Percentiles rank a stretch among this genome's conserved stretches.
phyloP scores from a whole-genome alignment of 1,139 yeast species.

The Fermentozyma sake region DNA sequence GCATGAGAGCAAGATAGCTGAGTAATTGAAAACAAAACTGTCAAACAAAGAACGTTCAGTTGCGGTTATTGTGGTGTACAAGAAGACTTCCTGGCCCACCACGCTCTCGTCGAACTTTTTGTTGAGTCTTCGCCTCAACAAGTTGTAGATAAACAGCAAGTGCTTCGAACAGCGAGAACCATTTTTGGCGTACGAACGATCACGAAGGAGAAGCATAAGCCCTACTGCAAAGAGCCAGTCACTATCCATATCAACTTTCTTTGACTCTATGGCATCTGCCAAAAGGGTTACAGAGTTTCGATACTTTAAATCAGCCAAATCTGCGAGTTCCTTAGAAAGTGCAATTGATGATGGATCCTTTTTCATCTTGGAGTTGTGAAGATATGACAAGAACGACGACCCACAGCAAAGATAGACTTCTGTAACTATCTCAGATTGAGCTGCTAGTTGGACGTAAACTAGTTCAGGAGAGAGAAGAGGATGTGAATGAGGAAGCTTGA shows the following conservation, averaged over 20 bases:
- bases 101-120: slow-evolving; percentile 2
- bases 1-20: slow-evolving; percentile 23
- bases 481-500: slow-evolving; percentile 40
- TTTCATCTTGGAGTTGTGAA: slow-evolving; percentile 4
- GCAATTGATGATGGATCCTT: slow-evolving; percentile 2
- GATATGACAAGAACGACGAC: slow-evolving; percentile 24
- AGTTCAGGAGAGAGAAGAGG: slow-evolving; percentile 32
- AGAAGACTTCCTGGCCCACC: neutral
- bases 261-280: slow-evolving; percentile 5
- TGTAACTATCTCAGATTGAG: slow-evolving; percentile 22
- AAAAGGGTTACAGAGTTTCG: slow-evolving; percentile 14
- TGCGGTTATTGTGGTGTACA: slow-evolving; percentile 16
- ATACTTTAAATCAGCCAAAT: slow-evolving; percentile 19
- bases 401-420: slow-evolving; percentile 37
- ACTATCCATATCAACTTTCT: slow-evolving; percentile 12
- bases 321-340: slow-evolving; percentile 5
- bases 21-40: slow-evolving; percentile 33
- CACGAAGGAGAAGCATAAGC: slow-evolving; percentile 29
- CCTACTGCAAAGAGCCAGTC: slow-evolving; percentile 34
- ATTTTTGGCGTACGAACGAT: slow-evolving; percentile 23
- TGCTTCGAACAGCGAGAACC: slow-evolving; percentile 24
- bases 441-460: slow-evolving; percentile 17
- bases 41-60: slow-evolving; percentile 30
- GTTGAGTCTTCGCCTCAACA: slow-evolving; percentile 9
- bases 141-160: slow-evolving; percentile 15